Percentiles rank a stretch among this genome's conserved stretches.
These are phyloP conservation scores for Blastobotrys petasosporus DNA, from an alignment of 1,139 yeast species.

Conservation along the genomic window DNA sequence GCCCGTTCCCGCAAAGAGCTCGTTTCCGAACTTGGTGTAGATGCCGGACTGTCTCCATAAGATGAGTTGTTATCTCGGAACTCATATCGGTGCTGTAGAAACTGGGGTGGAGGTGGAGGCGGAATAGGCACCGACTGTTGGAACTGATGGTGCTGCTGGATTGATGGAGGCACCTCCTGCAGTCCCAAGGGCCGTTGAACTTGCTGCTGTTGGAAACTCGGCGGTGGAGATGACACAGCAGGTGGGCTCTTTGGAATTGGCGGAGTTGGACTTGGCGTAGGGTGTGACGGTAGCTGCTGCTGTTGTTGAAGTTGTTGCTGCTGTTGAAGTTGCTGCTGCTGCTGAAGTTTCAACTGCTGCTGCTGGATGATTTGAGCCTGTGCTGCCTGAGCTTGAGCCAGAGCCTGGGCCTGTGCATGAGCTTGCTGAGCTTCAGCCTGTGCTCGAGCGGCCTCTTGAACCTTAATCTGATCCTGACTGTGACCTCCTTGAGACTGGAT, in stretches of 20 bases:
- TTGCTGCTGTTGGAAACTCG: neutral
- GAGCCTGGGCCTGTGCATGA: neutral
- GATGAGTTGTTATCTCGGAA: neutral
- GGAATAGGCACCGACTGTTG: constrained; percentile 8
- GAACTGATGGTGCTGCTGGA: constrained; percentile 6
- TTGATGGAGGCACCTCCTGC: neutral
- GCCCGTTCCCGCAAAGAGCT: no score
- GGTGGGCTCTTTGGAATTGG: neutral
- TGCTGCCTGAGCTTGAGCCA: neutral
- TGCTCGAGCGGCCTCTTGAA: no score
- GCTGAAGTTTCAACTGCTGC: neutral
- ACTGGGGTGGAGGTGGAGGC: constrained; percentile 11
- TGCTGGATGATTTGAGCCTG: neutral
- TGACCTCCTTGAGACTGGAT: neutral
- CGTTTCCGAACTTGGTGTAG: no score
- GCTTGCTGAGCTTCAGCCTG: neutral
- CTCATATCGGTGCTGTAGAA: constrained; percentile 7
- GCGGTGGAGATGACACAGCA: neutral
- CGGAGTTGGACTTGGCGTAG: no score
- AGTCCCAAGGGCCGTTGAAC: no score
- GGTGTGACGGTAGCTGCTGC: neutral
- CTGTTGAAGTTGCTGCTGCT: constrained; percentile 1
- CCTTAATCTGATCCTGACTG: no score
- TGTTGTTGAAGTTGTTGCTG: neutral
- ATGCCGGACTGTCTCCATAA: no score